Evolutionary conservation across 2,329 filamentous ascomycete genomes (phyloP).

Genomic region (Claviceps monticola): DNA sequence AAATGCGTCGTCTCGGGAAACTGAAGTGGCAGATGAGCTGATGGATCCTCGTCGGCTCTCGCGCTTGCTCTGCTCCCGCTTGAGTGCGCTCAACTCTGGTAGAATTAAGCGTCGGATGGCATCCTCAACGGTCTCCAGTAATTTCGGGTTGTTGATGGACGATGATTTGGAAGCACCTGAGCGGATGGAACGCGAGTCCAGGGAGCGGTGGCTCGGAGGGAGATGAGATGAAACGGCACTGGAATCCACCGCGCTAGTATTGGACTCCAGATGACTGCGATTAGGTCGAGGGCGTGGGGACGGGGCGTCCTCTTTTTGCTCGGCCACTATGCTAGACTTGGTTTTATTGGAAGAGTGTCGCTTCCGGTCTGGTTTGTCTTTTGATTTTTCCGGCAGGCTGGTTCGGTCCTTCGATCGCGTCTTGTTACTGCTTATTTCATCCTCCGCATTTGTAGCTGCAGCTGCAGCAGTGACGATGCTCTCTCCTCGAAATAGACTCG

Average conservation of each 20-base stretch:
- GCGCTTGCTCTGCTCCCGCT: constrained; percentile 74
- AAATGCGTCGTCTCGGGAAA: constrained; percentile 41
- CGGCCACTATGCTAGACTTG: constrained; percentile 32
- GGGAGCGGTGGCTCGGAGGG: constrained; percentile 39
- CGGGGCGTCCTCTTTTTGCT: constrained; percentile 33
- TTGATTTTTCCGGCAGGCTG: constrained; percentile 26
- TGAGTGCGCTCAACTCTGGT: constrained; percentile 81
- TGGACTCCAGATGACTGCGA: constrained; percentile 37
- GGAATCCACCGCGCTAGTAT: constrained; percentile 39
- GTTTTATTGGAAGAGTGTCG: constrained; percentile 26
- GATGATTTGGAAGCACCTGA: constrained; percentile 50
- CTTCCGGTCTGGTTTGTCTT: constrained; percentile 37
- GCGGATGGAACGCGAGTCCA: constrained; percentile 39
- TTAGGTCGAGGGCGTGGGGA: constrained; percentile 37
- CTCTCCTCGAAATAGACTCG: constrained; percentile 27
- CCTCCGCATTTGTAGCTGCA: constrained; percentile 16
- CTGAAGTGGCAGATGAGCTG: constrained; percentile 40
- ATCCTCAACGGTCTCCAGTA: constrained; percentile 85
- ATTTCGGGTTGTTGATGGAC: constrained; percentile 81
- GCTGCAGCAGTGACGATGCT: constrained; percentile 24
- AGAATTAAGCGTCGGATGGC: constrained; percentile 81
- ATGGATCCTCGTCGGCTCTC: constrained; percentile 55
- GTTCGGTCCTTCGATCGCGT: constrained; percentile 30
- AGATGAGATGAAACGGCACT: constrained; percentile 40
- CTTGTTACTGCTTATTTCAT: constrained; percentile 30